Evolutionary conservation across 352 stramenopile species (phyloP).

Genomic region (Saprolegnia diclina): DNA sequence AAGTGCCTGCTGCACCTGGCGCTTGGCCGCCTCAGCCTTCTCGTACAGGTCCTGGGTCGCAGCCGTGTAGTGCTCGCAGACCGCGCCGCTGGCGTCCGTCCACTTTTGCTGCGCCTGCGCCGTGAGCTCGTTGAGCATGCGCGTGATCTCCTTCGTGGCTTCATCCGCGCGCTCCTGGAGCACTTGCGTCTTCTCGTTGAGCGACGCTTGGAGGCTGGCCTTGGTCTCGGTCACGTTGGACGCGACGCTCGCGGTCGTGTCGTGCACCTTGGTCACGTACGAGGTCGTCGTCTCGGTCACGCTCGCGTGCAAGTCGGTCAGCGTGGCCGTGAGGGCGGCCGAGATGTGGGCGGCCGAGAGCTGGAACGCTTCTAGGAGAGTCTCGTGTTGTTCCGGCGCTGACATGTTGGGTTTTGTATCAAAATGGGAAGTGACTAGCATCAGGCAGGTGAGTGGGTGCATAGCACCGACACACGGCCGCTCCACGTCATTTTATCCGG

Average conservation of each 20-base stretch:
- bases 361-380: slow-evolving; percentile 2
- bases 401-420: neutral
- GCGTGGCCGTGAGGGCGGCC: neutral
- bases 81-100: slow-evolving; percentile 5
- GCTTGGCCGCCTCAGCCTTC: slow-evolving; percentile 1
- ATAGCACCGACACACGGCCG: no score
- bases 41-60: slow-evolving; percentile 2
- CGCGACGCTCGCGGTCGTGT: neutral
- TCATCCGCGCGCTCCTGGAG: slow-evolving; percentile 3
- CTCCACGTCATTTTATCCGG: no score
- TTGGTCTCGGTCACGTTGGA: slow-evolving; percentile 11
- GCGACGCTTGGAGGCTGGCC: neutral
- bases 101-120: slow-evolving; percentile 3
- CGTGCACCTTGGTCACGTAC: neutral
- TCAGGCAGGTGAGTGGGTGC: neutral
- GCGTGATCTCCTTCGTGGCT: slow-evolving; percentile 5
- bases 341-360: slow-evolving; percentile 7
- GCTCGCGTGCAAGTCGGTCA: neutral
- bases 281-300: neutral
- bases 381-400: neutral
- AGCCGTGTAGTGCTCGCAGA: slow-evolving; percentile 1
- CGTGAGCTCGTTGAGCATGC: slow-evolving; percentile 4
- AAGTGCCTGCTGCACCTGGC: neutral
- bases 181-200: slow-evolving; percentile 5
- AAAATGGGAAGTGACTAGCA: slow-evolving; percentile 1